Evolutionary conservation across 805 yeast species (phyloP).

Genomic region (Schizosaccharomyces osmophilus): DNA sequence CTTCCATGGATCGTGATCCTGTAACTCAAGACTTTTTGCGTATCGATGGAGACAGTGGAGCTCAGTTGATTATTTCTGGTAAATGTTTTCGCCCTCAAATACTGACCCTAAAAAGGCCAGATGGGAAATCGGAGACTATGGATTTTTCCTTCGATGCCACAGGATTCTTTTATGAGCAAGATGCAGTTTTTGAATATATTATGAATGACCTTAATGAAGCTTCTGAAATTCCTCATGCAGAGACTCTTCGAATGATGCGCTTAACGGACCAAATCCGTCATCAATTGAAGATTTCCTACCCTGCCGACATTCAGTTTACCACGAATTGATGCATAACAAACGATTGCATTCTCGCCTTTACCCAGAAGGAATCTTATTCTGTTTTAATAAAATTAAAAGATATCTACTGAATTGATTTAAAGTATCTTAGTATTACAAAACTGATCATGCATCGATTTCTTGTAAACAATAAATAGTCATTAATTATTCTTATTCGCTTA

Average conservation of each 20-base stretch:
- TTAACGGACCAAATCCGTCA: conserved; percentile 25
- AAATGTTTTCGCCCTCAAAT: conserved; percentile 8
- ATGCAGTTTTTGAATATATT: conserved; percentile 26
- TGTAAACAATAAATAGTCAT: background rate
- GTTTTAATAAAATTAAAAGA: background rate
- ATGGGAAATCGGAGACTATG: background rate
- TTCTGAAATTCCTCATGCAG: conserved; percentile 19
- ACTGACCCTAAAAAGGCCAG: conserved; percentile 7
- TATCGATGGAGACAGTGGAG: conserved; percentile 8
- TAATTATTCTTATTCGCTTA: background rate
- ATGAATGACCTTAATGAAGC: conserved; percentile 18
- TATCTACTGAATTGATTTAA: background rate
- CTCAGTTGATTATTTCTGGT: conserved; percentile 5
- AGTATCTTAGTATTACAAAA: background rate
- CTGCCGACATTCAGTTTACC: conserved; percentile 10
- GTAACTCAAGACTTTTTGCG: conserved; percentile 3
- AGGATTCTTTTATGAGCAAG: conserved; percentile 34
- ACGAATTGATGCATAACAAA: background rate
- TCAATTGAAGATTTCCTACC: conserved; percentile 22
- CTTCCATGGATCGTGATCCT: background rate
- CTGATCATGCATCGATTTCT: background rate
- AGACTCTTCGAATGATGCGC: conserved; percentile 23
- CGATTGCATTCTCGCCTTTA: background rate
- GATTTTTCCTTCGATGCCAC: conserved; percentile 9
- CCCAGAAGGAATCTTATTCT: background rate